Percentiles rank a stretch among this genome's conserved stretches.
phyloP scores from a whole-genome alignment of 2,329 filamentous ascomycete genomes.

The Aspergillaceae sp. region DNA sequence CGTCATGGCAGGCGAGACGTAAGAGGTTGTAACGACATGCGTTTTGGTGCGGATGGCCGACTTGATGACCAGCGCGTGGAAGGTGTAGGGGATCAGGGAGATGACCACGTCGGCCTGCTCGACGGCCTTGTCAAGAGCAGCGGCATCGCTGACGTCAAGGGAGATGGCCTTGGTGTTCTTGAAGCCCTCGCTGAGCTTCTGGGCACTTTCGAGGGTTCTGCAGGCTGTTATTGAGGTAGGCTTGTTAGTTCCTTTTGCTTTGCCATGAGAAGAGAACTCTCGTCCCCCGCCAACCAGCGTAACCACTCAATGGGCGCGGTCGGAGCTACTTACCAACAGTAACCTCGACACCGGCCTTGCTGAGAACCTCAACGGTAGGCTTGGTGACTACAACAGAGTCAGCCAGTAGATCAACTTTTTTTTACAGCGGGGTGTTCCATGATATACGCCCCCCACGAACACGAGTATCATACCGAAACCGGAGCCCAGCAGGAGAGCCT shows the following conservation, averaged over 20 bases:
- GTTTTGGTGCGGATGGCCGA: slow-evolving; percentile 88
- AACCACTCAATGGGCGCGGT: too few species aligned
- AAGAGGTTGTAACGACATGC: slow-evolving; percentile 90
- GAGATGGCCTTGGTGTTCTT: slow-evolving; percentile 67
- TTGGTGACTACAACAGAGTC: slow-evolving; percentile 42
- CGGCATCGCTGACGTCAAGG: slow-evolving; percentile 70
- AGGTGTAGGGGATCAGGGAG: slow-evolving; percentile 82
- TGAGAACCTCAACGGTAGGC: slow-evolving; percentile 57
- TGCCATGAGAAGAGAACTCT: too few species aligned
- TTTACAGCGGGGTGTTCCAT: slow-evolving; percentile 11
- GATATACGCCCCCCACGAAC: slow-evolving; percentile 1
- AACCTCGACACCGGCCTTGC: slow-evolving; percentile 52
- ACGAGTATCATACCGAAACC: slow-evolving; percentile 25
- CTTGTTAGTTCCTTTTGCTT: neutral
- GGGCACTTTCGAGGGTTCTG: slow-evolving; percentile 66
- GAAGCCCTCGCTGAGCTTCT: slow-evolving; percentile 65
- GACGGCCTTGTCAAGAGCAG: slow-evolving; percentile 71
- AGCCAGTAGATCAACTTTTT: slow-evolving; percentile 6
- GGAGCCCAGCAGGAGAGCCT: slow-evolving; percentile 31
- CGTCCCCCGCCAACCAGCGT: too few species aligned
- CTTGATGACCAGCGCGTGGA: slow-evolving; percentile 84
- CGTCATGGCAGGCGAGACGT: slow-evolving; percentile 85
- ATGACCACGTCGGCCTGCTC: slow-evolving; percentile 72
- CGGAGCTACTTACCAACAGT: slow-evolving; percentile 50
- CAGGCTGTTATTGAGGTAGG: slow-evolving; percentile 52